Evolutionary conservation across 2,329 filamentous ascomycete genomes (phyloP).

Genomic region (Diplodia intermedia): DNA sequence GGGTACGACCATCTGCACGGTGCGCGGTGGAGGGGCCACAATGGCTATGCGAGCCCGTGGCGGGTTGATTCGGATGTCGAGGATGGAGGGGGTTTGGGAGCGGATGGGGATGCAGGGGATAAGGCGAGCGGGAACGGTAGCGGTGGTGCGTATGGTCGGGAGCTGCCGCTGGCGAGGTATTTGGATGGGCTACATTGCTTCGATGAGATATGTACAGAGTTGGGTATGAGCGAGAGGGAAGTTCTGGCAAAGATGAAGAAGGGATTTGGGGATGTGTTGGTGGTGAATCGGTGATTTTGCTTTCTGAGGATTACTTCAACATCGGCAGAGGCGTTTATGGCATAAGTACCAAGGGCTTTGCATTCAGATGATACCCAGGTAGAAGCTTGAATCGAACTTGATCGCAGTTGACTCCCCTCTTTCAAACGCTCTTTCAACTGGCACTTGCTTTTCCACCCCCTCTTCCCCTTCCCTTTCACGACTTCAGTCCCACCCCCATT

Average conservation of each 20-base stretch:
- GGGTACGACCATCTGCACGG: constrained; percentile 30
- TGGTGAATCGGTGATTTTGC: constrained; percentile 38
- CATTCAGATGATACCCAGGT: background rate
- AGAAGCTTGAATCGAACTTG: background rate
- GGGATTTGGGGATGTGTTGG: constrained; percentile 45
- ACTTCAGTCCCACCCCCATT: background rate
- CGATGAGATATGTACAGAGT: constrained; percentile 82
- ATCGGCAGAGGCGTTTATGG: constrained; percentile 5
- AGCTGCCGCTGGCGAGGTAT: constrained; percentile 66
- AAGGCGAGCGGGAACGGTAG: constrained; percentile 34
- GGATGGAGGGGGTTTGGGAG: constrained; percentile 6
- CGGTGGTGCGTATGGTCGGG: constrained; percentile 28
- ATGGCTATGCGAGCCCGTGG: constrained; percentile 21
- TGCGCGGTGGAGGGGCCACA: constrained; percentile 40
- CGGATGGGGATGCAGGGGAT: constrained; percentile 35
- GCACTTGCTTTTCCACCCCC: background rate
- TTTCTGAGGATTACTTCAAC: background rate
- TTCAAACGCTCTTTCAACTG: background rate
- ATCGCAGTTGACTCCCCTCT: background rate
- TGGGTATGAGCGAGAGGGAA: constrained; percentile 72
- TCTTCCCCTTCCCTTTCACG: background rate
- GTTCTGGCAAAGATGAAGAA: constrained; percentile 70
- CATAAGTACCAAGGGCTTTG: background rate
- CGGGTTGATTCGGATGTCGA: constrained; percentile 28
- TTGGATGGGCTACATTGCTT: constrained; percentile 78